phyloP scores from a whole-genome alignment of 2,329 filamentous ascomycete genomes.

The Microdochium paspali region DNA sequence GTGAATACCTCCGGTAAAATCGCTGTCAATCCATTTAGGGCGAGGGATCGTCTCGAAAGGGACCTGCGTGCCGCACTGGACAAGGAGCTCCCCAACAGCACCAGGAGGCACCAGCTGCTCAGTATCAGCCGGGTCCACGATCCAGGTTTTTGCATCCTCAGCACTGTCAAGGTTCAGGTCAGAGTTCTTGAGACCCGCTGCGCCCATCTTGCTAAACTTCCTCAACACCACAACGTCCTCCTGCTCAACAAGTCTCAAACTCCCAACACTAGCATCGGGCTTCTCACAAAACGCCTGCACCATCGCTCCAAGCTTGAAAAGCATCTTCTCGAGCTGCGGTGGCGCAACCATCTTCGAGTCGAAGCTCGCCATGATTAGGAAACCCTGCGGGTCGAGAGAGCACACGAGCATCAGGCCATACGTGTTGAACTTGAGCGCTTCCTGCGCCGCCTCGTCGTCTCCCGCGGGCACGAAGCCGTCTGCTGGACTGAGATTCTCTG shows the following conservation, averaged over 20 bases:
- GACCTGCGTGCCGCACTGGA: constrained; percentile 20
- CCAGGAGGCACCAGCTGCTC: constrained; percentile 27
- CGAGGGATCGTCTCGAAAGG: constrained; percentile 13
- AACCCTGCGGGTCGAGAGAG: constrained; percentile 43
- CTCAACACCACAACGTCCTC: constrained; percentile 23
- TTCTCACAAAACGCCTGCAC: constrained; percentile 36
- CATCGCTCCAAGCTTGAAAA: constrained; percentile 42
- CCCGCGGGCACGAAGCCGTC: constrained; percentile 44
- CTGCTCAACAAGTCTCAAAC: constrained; percentile 22
- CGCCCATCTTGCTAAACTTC: constrained; percentile 14
- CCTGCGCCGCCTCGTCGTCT: constrained; percentile 46
- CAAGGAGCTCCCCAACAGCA: constrained; percentile 32
- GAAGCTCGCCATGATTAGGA: constrained; percentile 54
- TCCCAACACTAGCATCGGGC: constrained; percentile 18
- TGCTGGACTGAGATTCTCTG: constrained; percentile 27
- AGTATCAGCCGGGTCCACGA: constrained; percentile 26
- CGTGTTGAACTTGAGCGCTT: constrained; percentile 48
- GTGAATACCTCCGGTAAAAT: constrained; percentile 19
- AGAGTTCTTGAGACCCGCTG: constrained; percentile 9
- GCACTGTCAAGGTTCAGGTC: constrained; percentile 11
- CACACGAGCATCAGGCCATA: constrained; percentile 60
- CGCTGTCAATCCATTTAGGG: constrained; percentile 18
- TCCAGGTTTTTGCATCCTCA: constrained; percentile 21
- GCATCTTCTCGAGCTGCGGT: constrained; percentile 40
- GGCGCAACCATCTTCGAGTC: constrained; percentile 49